A percentile compares a stretch with the other conserved stretches of the same genome.
Conservation (phyloP, 2,329 filamentous ascomycete species). For the Arthrocladium fulminans region DNA sequence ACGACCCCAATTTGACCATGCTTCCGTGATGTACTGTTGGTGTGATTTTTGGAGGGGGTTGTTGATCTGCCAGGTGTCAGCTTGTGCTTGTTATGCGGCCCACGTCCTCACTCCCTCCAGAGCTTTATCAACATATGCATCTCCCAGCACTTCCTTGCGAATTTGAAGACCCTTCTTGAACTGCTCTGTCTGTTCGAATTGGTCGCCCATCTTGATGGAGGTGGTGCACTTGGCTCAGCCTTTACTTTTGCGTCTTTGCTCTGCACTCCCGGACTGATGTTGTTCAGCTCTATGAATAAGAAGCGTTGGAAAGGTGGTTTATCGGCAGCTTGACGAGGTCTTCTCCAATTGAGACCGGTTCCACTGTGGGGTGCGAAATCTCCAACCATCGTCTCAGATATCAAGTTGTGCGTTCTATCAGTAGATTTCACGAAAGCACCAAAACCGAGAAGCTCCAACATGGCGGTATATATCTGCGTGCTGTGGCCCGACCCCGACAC, state of each 20-base stretch:
- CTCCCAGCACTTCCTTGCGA: slow-evolving; percentile 52
- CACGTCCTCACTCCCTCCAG: slow-evolving; percentile 29
- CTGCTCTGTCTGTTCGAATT: slow-evolving; percentile 42
- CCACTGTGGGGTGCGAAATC: not conserved
- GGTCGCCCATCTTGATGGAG: slow-evolving; percentile 11
- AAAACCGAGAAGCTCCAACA: not conserved
- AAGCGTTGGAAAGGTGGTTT: too few species aligned
- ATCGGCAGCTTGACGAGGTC: too few species aligned
- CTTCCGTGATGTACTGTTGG: slow-evolving; percentile 43
- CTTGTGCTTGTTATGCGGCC: not conserved
- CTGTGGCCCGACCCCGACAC: not conserved
- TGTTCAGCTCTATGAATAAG: too few species aligned
- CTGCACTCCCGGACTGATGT: too few species aligned
- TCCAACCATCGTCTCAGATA: not conserved
- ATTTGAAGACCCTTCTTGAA: slow-evolving; percentile 54
- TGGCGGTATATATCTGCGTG: not conserved
- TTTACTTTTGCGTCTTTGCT: too few species aligned
- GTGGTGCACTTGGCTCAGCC: too few species aligned
- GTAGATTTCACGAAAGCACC: not conserved
- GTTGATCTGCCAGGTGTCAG: slow-evolving; percentile 1
- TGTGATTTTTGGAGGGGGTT: slow-evolving; percentile 6
- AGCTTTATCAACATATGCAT: slow-evolving; percentile 51
- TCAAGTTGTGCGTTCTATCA: not conserved
- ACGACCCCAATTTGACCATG: slow-evolving; percentile 58
- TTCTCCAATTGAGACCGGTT: not conserved